Evolutionary conservation across 1,284 basidiomycete species (phyloP).

Genomic region (Ustanciosporium gigantosporum): DNA sequence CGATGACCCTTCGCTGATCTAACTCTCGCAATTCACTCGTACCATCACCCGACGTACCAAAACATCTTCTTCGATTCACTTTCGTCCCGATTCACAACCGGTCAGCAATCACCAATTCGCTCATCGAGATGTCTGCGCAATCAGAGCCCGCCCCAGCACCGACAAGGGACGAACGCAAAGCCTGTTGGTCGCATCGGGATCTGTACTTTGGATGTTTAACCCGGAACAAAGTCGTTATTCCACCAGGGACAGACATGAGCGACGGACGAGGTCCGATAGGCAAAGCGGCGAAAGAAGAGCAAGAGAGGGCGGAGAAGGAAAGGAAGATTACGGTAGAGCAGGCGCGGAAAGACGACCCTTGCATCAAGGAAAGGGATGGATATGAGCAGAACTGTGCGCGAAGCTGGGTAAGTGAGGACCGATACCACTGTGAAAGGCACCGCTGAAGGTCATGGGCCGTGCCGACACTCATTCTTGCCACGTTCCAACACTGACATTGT

Average conservation of each 20-base stretch:
- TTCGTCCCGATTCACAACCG: too few relatives aligned
- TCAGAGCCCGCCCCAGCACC: slow-evolving; percentile 20
- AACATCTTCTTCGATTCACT: too few relatives aligned
- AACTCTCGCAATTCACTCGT: too few relatives aligned
- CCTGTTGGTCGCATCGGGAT: slow-evolving; percentile 57
- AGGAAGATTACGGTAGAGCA: slow-evolving; percentile 17
- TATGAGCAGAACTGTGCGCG: slow-evolving; percentile 55
- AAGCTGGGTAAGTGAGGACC: slow-evolving; percentile 60
- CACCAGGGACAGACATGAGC: slow-evolving; percentile 57
- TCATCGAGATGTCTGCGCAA: neutral
- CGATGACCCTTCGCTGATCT: too few relatives aligned
- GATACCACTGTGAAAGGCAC: too few relatives aligned
- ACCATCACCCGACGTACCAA: too few relatives aligned
- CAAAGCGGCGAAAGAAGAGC: slow-evolving; percentile 38
- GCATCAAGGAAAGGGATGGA: slow-evolving; percentile 30
- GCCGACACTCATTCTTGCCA: neutral
- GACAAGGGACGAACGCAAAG: slow-evolving; percentile 49
- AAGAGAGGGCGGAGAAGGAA: slow-evolving; percentile 27
- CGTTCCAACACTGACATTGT: neutral
- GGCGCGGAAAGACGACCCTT: slow-evolving; percentile 50
- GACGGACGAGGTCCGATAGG: slow-evolving; percentile 49
- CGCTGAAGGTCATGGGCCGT: neutral
- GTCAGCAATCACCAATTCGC: too few relatives aligned
- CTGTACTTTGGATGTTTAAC: slow-evolving; percentile 55
- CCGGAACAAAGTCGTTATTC: slow-evolving; percentile 39